Conservation (phyloP, 805 yeast species). For the Myxozyma geophila region DNA sequence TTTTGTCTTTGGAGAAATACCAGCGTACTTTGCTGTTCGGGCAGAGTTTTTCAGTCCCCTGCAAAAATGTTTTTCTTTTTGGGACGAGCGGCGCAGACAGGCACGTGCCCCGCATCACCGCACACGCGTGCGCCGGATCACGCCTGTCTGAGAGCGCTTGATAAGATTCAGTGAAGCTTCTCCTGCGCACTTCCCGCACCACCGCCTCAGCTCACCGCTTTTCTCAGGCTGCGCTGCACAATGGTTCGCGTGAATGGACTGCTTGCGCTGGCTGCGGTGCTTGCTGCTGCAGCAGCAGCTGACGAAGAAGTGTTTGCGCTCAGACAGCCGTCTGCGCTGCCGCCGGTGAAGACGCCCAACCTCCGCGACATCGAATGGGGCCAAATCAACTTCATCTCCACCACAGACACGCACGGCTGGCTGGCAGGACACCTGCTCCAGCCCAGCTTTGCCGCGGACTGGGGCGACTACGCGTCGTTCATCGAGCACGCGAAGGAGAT, state of each 20-base stretch:
- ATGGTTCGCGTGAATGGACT: background rate
- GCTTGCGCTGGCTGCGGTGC: conserved; percentile 1
- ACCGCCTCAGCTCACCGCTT: background rate
- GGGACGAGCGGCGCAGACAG: too few relatives aligned
- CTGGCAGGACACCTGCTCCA: conserved; percentile 86
- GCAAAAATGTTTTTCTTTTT: background rate
- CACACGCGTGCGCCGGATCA: too few relatives aligned
- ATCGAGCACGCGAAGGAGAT: conserved; percentile 53
- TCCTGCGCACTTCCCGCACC: too few relatives aligned
- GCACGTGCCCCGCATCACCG: background rate
- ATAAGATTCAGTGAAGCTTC: too few relatives aligned
- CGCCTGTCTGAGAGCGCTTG: too few relatives aligned
- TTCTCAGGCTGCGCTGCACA: background rate
- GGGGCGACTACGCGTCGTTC: conserved; percentile 90
- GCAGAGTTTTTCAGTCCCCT: background rate
- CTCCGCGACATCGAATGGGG: conserved; percentile 68
- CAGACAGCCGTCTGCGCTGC: conserved; percentile 45
- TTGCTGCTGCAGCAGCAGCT: conserved; percentile 1
- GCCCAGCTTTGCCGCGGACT: conserved; percentile 75
- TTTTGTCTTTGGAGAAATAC: too few relatives aligned
- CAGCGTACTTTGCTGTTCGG: too few relatives aligned
- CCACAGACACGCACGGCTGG: conserved; percentile 98
- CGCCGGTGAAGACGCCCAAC: conserved; percentile 47
- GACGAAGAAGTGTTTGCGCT: conserved; percentile 18
- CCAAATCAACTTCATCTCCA: conserved; percentile 81